Evolutionary conservation across 31 red algal species (phyloP).

Genomic region (Asparagopsis taxiformis): DNA sequence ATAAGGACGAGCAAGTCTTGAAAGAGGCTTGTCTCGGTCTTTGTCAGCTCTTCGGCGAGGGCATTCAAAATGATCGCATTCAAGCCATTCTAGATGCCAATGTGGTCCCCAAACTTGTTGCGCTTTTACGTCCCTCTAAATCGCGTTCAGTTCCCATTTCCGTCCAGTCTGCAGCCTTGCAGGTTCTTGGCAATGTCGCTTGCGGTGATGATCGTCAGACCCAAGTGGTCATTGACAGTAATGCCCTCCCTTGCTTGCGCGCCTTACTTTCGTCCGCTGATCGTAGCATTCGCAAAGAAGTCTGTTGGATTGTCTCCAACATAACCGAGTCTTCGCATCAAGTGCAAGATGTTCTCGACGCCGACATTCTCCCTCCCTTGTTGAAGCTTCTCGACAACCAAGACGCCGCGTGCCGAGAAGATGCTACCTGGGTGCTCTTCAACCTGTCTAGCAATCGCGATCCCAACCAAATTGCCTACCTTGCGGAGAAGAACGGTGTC

Average conservation of each 20-base stretch:
- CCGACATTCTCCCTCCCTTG: constrained; percentile 86
- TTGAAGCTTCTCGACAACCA: constrained; percentile 83
- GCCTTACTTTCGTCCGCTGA: constrained; percentile 81
- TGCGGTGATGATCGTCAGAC: constrained; percentile 99
- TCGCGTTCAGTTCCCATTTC: constrained; percentile 71
- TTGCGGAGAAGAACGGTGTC: constrained; percentile 82
- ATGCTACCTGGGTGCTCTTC: constrained; percentile 97
- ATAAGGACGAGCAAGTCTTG: constrained; percentile 79
- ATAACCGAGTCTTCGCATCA: constrained; percentile 99
- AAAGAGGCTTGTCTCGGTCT: constrained; percentile 85
- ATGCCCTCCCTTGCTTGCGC: constrained; percentile 84
- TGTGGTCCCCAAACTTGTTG: constrained; percentile 88
- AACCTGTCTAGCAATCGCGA: constrained; percentile 91
- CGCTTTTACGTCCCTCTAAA: constrained; percentile 61
- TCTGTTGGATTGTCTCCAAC: constrained; percentile 99
- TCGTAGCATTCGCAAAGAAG: constrained; percentile 92
- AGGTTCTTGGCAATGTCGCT: constrained; percentile 97
- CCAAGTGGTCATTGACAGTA: constrained; percentile 97
- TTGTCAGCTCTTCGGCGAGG: constrained; percentile 98
- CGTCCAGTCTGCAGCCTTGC: constrained; percentile 88
- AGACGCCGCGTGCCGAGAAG: constrained; percentile 89
- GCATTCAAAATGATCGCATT: constrained; percentile 97
- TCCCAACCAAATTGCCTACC: constrained; percentile 64
- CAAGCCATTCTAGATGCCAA: constrained; percentile 93
- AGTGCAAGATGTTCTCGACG: constrained; percentile 90